A percentile compares a stretch with the other conserved stretches of the same genome.
Evolutionary conservation across 352 stramenopile genomes (phyloP).

Genomic region (Phytophthora pini): DNA sequence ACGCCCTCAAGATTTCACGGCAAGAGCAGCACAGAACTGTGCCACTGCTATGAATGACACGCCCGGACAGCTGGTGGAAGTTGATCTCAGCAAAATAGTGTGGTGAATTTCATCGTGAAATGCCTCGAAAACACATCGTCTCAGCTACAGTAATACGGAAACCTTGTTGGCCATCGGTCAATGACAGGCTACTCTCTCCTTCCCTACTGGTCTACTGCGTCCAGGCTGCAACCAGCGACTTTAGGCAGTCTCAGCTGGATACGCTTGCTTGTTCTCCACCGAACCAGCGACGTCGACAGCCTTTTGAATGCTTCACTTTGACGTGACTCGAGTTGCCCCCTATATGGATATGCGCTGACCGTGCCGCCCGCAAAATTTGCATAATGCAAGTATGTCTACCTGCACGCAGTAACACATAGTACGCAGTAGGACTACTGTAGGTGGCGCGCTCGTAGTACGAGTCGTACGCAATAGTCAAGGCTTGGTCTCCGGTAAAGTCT

Average conservation of each 20-base stretch:
- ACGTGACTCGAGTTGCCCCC: constrained; percentile 5
- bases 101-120: neutral
- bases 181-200: constrained; percentile 18
- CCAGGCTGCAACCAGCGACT: no score
- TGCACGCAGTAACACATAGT: constrained; percentile 7
- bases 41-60: constrained; percentile 1
- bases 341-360: neutral
- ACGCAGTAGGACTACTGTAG: neutral
- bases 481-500: constrained; percentile 16
- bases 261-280: neutral
- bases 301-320: no score
- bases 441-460: neutral
- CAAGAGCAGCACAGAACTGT: no score
- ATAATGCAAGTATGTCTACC: no score
- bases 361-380: neutral
- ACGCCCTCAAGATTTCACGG: no score
- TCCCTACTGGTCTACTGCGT: constrained; percentile 8
- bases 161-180: no score
- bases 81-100: no score
- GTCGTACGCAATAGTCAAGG: neutral
- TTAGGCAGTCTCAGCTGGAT: no score
- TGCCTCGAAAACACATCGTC: neutral
- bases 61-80: neutral
- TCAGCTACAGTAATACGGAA: no score
- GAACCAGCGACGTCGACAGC: neutral